Conservation (phyloP, 1,139 yeast species). For the Saccharomyces hybrid region DNA sequence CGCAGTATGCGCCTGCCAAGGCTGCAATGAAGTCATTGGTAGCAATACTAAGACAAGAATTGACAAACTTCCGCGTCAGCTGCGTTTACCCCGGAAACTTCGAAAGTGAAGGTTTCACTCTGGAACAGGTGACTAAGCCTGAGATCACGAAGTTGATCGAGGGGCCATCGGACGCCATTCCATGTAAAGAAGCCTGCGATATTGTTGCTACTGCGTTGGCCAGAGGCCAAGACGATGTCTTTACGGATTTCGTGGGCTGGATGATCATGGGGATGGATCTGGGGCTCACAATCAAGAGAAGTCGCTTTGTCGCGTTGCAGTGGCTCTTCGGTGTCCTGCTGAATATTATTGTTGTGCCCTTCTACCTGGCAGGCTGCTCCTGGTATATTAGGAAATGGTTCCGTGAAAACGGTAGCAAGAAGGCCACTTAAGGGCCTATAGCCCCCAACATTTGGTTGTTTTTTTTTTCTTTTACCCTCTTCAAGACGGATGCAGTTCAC, state of each 20-base stretch:
- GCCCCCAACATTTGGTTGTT: no score
- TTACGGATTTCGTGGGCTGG: slow-evolving; percentile 87
- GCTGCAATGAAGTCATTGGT: slow-evolving; percentile 73
- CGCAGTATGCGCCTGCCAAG: slow-evolving; percentile 84
- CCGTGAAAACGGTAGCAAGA: slow-evolving; percentile 22
- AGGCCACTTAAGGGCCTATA: neutral
- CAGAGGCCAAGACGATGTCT: slow-evolving; percentile 63
- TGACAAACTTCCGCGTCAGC: slow-evolving; percentile 55
- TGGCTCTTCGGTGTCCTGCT: slow-evolving; percentile 25
- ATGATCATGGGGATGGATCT: slow-evolving; percentile 57
- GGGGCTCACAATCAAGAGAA: slow-evolving; percentile 51
- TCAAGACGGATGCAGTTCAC: neutral
- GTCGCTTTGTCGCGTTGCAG: slow-evolving; percentile 53
- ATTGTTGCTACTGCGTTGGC: slow-evolving; percentile 49
- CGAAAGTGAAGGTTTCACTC: slow-evolving; percentile 74
- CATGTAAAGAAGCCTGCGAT: slow-evolving; percentile 59
- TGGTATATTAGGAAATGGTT: slow-evolving; percentile 48
- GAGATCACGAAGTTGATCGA: slow-evolving; percentile 73
- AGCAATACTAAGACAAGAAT: slow-evolving; percentile 74
- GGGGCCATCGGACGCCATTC: slow-evolving; percentile 70
- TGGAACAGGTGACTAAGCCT: slow-evolving; percentile 83
- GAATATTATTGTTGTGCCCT: slow-evolving; percentile 50
- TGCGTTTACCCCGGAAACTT: slow-evolving; percentile 85
- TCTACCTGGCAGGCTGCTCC: slow-evolving; percentile 47
- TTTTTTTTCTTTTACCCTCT: neutral